Conservation (phyloP, 2,329 filamentous ascomycete genomes). For the Arthrobotrys sinensis region DNA sequence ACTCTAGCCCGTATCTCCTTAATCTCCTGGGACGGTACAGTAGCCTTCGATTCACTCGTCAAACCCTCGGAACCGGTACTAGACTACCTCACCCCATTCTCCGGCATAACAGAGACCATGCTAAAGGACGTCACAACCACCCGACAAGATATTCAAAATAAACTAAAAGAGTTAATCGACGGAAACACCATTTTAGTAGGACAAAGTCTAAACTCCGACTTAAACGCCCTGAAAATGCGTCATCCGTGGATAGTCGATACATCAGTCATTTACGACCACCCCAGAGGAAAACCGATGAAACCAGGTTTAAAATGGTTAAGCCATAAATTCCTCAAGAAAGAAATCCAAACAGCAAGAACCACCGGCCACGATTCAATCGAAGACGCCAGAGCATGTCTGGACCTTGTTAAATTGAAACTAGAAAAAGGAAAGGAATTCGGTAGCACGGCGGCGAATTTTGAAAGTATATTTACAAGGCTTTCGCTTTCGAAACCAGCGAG, state of each 20-base stretch:
- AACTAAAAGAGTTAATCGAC: constrained; percentile 80
- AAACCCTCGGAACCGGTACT: constrained; percentile 89
- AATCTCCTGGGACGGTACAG: constrained; percentile 85
- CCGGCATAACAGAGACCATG: constrained; percentile 90
- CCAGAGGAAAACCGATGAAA: constrained; percentile 88
- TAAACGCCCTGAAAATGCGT: constrained; percentile 85
- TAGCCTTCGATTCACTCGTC: constrained; percentile 90
- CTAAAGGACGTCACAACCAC: constrained; percentile 87
- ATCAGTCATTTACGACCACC: constrained; percentile 88
- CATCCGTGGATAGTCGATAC: constrained; percentile 97
- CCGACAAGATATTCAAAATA: constrained; percentile 83
- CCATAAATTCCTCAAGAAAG: constrained; percentile 85
- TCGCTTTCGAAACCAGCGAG: constrained; percentile 74
- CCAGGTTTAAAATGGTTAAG: constrained; percentile 90
- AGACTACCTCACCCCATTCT: constrained; percentile 92
- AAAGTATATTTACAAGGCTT: constrained; percentile 91
- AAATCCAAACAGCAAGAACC: constrained; percentile 81
- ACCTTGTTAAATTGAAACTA: constrained; percentile 95
- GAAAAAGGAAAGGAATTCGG: constrained; percentile 92
- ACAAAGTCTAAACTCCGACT: constrained; percentile 85
- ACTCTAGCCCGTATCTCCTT: constrained; percentile 91
- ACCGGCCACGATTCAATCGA: constrained; percentile 91
- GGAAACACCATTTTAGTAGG: constrained; percentile 82
- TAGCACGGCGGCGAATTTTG: constrained; percentile 81
- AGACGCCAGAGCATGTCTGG: constrained; percentile 90